Conservation (phyloP, 495 filamentous ascomycete genomes). For the Aspergillus incahuasiensis region DNA sequence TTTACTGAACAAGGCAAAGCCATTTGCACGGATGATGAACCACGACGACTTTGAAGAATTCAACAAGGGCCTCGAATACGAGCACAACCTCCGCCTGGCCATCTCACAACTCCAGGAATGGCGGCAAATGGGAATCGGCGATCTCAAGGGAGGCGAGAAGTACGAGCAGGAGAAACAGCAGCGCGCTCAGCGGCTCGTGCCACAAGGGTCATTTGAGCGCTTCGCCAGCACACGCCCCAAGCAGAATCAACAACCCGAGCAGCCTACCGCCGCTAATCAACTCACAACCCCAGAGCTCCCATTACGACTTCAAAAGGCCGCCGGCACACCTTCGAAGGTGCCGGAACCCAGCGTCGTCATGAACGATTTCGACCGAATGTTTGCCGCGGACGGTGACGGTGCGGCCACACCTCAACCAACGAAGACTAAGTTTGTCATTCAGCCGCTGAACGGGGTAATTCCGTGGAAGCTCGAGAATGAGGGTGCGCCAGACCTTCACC, state of each 20-base stretch:
- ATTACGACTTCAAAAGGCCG: constrained; percentile 48
- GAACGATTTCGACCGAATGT: constrained; percentile 41
- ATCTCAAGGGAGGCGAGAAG: constrained; percentile 82
- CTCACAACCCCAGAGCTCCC: constrained; percentile 75
- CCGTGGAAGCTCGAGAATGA: constrained; percentile 70
- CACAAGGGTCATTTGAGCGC: constrained; percentile 75
- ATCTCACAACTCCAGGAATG: constrained; percentile 92
- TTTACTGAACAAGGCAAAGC: constrained; percentile 85
- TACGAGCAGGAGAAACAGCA: constrained; percentile 87
- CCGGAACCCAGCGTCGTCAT: constrained; percentile 32
- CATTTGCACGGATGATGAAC: constrained; percentile 96
- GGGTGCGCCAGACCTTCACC: constrained; percentile 72
- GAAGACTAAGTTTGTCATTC: constrained; percentile 44
- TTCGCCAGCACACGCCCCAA: constrained; percentile 57
- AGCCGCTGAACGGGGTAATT: constrained; percentile 50
- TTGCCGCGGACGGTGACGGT: constrained; percentile 39
- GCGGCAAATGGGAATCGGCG: constrained; percentile 76
- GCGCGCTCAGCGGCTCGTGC: constrained; percentile 63
- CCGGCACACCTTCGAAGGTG: constrained; percentile 26
- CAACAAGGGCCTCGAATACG: constrained; percentile 76
- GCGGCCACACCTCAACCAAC: constrained; percentile 35
- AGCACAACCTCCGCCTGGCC: constrained; percentile 85
- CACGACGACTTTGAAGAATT: constrained; percentile 83
- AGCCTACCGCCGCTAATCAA: constrained; percentile 62
- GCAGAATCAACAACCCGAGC: constrained; percentile 57